Conservation (phyloP, 495 filamentous ascomycete genomes). For the Tetracladium marchalianum region DNA sequence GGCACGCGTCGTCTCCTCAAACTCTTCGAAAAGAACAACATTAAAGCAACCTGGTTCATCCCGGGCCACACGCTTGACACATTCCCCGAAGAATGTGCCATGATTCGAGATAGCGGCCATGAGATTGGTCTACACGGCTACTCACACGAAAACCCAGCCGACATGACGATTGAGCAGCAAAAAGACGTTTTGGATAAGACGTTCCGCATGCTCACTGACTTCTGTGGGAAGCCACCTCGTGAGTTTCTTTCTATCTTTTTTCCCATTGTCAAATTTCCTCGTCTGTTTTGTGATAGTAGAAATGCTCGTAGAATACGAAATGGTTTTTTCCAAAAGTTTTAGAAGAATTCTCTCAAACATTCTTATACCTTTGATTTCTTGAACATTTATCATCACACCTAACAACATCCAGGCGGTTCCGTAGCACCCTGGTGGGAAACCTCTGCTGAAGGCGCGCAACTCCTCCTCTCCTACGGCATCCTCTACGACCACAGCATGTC, state of each 20-base stretch:
- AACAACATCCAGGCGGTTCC: constrained; percentile 3
- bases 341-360: constrained; percentile 40
- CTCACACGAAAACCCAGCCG: constrained; percentile 63
- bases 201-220: constrained; percentile 59
- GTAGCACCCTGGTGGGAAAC: constrained; percentile 49
- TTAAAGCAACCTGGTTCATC: constrained; percentile 80
- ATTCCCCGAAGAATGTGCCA: constrained; percentile 65
- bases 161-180: constrained; percentile 68
- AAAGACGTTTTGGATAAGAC: constrained; percentile 68
- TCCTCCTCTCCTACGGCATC: constrained; percentile 58
- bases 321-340: no score
- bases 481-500: constrained; percentile 62
- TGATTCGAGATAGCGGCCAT: constrained; percentile 65
- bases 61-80: constrained; percentile 70
- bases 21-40: constrained; percentile 68
- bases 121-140: constrained; percentile 74
- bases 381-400: background rate
- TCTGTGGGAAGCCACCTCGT: constrained; percentile 61
- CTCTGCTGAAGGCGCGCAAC: constrained; percentile 52
- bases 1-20: constrained; percentile 64
- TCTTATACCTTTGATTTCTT: no score
- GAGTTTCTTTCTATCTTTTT: constrained; percentile 32
- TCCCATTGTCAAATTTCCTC: no score
- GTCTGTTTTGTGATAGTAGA: no score
- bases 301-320: no score